Evolutionary conservation across 1,284 basidiomycete genomes (phyloP), one percentile per base, ranked within the genome.

Genomic region (Apiotrichum sp.): DNA sequence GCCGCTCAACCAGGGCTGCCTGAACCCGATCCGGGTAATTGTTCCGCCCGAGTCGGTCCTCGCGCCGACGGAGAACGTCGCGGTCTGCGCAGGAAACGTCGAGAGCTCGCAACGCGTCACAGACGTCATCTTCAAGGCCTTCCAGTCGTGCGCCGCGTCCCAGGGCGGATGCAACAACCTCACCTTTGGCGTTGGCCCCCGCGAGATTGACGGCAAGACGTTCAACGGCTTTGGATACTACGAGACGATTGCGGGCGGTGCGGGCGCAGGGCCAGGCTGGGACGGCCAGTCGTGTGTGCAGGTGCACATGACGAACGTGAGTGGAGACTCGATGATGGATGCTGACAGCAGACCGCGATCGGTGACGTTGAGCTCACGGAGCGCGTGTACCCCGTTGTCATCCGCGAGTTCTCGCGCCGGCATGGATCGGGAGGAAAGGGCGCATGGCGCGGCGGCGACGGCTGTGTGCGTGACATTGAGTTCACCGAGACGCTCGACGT

Each of bases 161-260:
- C 95, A 98, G 73, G 95, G 95, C 5, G 91, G 89, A 47, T 79
- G 78, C 52, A 67, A 68, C 57, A 68, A 68, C 70, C 77, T 98
- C 46, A 97, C 93, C 0, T 98, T 97, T 29, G 92, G 68, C 5
- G 55, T 56, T 11, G 67, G 64, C 1, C 62, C 90, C 5, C 91
- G 90, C 71, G 86, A 69, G 44, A 89, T 91, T 70, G 85, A 89
- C 69, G 84, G 84, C 64, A 67, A 69, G 62, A 52, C 44, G 34
- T 80, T 89, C 49, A 63, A 57, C 39, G 93, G 93, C 14, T 97
- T 90, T 84, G 93, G 93, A 0, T 96, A 96, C 76, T 96, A 96
- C 72, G 93, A 96, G 80, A 88, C 93, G 0, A 95, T 97, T 56
- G 91, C 89, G 55, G 95, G 93, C n/a, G 93, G 93, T 8, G 88